Evolutionary conservation across 495 filamentous ascomycete genomes (phyloP).

Genomic region (Penicillium malachiteum): DNA sequence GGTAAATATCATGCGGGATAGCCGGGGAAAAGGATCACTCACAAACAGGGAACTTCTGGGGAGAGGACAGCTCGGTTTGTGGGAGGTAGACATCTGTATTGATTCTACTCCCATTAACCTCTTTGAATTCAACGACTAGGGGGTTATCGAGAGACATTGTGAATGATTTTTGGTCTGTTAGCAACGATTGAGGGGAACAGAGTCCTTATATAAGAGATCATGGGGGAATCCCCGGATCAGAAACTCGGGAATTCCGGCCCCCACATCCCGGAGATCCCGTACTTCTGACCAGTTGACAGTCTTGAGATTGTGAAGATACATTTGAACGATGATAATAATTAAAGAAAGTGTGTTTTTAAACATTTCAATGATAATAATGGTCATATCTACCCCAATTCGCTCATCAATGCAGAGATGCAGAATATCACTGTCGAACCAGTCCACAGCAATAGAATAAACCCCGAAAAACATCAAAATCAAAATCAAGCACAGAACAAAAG

Average conservation of each 20-base stretch:
- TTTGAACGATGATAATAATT: too few relatives aligned
- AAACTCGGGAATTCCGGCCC: not conserved
- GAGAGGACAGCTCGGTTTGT: not conserved
- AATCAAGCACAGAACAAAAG: not conserved
- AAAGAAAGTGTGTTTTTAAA: not conserved
- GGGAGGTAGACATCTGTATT: slow-evolving; percentile 37
- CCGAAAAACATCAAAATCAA: not conserved
- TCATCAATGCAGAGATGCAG: slow-evolving; percentile 1
- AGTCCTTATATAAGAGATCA: too few relatives aligned
- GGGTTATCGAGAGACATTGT: slow-evolving; percentile 21
- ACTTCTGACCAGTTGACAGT: not conserved
- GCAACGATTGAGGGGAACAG: not conserved
- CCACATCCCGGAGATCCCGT: not conserved
- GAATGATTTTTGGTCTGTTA: not conserved
- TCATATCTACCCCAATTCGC: not conserved
- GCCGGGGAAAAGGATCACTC: slow-evolving; percentile 5
- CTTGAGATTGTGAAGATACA: too few relatives aligned
- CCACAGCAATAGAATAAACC: not conserved
- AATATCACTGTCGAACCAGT: not conserved
- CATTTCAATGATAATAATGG: not conserved
- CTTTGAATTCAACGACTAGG: slow-evolving; percentile 30
- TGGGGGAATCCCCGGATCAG: not conserved
- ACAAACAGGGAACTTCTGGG: slow-evolving; percentile 29
- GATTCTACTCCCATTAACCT: slow-evolving; percentile 27
- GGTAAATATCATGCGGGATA: not conserved